phyloP scores from a whole-genome alignment of 768 basidiomycete species.

The Boletus rubroflammeus region DNA sequence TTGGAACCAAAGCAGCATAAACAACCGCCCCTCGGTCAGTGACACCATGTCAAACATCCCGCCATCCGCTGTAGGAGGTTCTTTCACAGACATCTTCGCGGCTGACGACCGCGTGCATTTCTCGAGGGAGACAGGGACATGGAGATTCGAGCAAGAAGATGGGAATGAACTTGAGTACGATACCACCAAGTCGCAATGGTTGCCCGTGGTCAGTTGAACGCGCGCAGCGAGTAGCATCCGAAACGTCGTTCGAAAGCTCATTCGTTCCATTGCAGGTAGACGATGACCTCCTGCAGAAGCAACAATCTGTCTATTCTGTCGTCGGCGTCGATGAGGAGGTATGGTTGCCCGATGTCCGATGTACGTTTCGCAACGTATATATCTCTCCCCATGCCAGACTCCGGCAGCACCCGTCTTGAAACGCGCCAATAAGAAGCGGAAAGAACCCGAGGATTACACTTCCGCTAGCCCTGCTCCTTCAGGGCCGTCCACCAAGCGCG shows the following conservation, averaged over 20 bases:
- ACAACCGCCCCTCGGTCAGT: constrained; percentile 21
- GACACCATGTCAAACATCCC: constrained; percentile 30
- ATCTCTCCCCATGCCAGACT: constrained; percentile 45
- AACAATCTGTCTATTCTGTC: constrained; percentile 94
- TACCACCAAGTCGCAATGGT: constrained; percentile 68
- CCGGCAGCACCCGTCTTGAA: constrained; percentile 85
- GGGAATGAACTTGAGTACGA: constrained; percentile 92
- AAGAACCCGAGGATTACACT: constrained; percentile 69
- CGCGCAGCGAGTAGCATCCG: neutral
- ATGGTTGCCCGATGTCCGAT: constrained; percentile 29
- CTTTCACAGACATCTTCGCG: constrained; percentile 61
- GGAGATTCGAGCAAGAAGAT: constrained; percentile 88
- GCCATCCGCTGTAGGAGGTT: constrained; percentile 49
- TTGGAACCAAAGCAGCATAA: constrained; percentile 39
- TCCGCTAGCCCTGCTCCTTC: constrained; percentile 44
- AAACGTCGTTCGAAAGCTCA: neutral
- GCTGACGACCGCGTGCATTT: constrained; percentile 82
- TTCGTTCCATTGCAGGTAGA: constrained; percentile 55
- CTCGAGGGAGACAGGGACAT: constrained; percentile 69
- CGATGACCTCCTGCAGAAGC: constrained; percentile 79
- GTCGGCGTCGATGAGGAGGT: constrained; percentile 93
- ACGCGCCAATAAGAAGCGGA: constrained; percentile 78
- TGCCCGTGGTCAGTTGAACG: constrained; percentile 65
- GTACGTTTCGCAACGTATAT: constrained; percentile 24
- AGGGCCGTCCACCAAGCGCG: constrained; percentile 64